Conservation (phyloP, 345 rosid genomes). For the Boechera stricta region DNA sequence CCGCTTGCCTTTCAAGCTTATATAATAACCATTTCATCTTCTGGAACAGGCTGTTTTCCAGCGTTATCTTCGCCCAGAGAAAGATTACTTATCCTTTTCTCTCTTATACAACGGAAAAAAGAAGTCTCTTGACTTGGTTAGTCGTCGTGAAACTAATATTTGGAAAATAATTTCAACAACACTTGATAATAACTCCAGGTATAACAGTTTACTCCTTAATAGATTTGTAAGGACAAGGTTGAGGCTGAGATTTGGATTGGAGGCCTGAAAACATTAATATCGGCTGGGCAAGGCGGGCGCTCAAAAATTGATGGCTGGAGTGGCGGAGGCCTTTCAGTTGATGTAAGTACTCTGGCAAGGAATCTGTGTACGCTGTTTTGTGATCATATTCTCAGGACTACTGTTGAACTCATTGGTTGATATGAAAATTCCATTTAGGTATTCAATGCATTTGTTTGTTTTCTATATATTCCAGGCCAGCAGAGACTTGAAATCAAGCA, state of each 20-base stretch:
- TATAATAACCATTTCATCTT: slow-evolving; percentile 25
- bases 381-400: neutral
- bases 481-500: slow-evolving; percentile 84
- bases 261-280: slow-evolving; percentile 72
- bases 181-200: slow-evolving; percentile 32
- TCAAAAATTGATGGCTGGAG: slow-evolving; percentile 97
- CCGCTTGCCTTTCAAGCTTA: slow-evolving; percentile 9
- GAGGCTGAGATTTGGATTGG: slow-evolving; percentile 95
- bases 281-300: slow-evolving; percentile 83
- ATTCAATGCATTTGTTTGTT: slow-evolving; percentile 10
- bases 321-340: slow-evolving; percentile 82
- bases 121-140: slow-evolving; percentile 96
- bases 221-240: slow-evolving; percentile 96
- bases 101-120: slow-evolving; percentile 84
- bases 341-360: slow-evolving; percentile 56
- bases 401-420: slow-evolving; percentile 16
- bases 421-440: slow-evolving; percentile 9
- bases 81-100: slow-evolving; percentile 91
- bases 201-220: slow-evolving; percentile 46
- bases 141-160: slow-evolving; percentile 41
- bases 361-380: neutral
- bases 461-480: slow-evolving; percentile 63
- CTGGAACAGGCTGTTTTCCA: slow-evolving; percentile 79
- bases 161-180: slow-evolving; percentile 13
- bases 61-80: slow-evolving; percentile 81